Conservation (phyloP, 192 early-diverging fungal species). For the Bifiguratus adelaidae region DNA sequence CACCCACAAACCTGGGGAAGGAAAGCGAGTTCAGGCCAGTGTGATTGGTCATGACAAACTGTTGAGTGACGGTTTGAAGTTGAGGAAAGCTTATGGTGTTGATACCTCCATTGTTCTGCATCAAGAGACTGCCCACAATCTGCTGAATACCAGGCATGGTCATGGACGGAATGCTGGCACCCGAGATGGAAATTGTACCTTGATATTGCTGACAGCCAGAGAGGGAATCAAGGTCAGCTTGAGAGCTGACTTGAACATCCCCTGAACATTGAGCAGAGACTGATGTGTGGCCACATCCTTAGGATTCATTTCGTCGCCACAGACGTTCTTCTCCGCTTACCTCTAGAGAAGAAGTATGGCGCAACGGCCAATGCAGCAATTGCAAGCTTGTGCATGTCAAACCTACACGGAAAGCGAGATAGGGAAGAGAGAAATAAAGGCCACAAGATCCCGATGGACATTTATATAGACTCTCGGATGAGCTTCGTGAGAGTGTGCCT, state of each 20-base stretch:
- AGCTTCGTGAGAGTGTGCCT: too few relatives aligned
- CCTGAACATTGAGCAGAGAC: too few relatives aligned
- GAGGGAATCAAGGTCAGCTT: constrained; percentile 15
- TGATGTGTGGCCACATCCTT: too few relatives aligned
- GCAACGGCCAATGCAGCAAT: too few relatives aligned
- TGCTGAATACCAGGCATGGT: constrained; percentile 10
- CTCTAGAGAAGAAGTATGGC: too few relatives aligned
- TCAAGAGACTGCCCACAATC: constrained; percentile 9
- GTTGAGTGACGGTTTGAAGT: constrained; percentile 8
- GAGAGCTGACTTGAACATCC: constrained; percentile 6
- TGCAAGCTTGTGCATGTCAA: too few relatives aligned
- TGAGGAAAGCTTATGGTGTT: constrained; percentile 8
- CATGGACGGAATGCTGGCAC: not conserved
- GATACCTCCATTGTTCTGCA: constrained; percentile 4
- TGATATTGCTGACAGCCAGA: constrained; percentile 9
- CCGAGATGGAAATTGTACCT: constrained; percentile 14
- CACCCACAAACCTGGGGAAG: constrained; percentile 7
- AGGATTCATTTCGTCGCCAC: too few relatives aligned
- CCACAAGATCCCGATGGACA: too few relatives aligned
- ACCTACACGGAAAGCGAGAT: too few relatives aligned
- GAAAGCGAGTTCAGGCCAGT: constrained; percentile 5
- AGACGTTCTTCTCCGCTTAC: too few relatives aligned
- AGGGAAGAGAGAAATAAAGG: too few relatives aligned
- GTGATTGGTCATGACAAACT: constrained; percentile 12
- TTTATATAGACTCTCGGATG: too few relatives aligned